Evolutionary conservation across 805 yeast species (phyloP).

Genomic region (Suhomyces sp.): DNA sequence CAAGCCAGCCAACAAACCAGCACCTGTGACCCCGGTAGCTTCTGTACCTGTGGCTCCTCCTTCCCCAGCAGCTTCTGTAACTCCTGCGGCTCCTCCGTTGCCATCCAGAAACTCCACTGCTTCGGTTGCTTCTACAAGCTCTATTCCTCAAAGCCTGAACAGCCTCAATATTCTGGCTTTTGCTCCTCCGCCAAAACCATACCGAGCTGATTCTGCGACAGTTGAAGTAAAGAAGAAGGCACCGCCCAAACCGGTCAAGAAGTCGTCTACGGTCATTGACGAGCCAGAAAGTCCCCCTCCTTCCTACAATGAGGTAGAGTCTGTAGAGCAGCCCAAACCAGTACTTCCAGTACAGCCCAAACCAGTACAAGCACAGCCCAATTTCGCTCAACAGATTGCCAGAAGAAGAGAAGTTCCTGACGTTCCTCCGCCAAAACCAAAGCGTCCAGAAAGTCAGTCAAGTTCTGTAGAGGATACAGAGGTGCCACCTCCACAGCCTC

Average conservation of each 20-base stretch:
- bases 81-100: slow-evolving; percentile 3
- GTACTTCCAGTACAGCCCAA: slow-evolving; percentile 8
- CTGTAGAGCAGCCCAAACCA: neutral
- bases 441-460: neutral
- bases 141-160: neutral
- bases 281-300: slow-evolving; percentile 16
- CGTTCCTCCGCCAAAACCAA: neutral
- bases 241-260: slow-evolving; percentile 44
- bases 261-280: slow-evolving; percentile 11
- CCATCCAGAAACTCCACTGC: neutral
- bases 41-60: slow-evolving; percentile 3
- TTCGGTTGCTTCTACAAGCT: neutral
- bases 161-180: neutral
- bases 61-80: neutral
- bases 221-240: slow-evolving; percentile 24
- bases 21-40: neutral
- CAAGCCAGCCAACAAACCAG: neutral
- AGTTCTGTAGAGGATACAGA: too few species aligned
- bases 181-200: slow-evolving; percentile 1
- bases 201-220: neutral
- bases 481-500: neutral
- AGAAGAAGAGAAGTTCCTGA: neutral
- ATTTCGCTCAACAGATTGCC: slow-evolving; percentile 30
- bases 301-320: slow-evolving; percentile 15
- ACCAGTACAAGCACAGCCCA: slow-evolving; percentile 2